These are phyloP conservation scores for Wallemia ichthyophaga DNA, from an alignment of 1,284 basidiomycete genomes.

Conservation along the genomic window DNA sequence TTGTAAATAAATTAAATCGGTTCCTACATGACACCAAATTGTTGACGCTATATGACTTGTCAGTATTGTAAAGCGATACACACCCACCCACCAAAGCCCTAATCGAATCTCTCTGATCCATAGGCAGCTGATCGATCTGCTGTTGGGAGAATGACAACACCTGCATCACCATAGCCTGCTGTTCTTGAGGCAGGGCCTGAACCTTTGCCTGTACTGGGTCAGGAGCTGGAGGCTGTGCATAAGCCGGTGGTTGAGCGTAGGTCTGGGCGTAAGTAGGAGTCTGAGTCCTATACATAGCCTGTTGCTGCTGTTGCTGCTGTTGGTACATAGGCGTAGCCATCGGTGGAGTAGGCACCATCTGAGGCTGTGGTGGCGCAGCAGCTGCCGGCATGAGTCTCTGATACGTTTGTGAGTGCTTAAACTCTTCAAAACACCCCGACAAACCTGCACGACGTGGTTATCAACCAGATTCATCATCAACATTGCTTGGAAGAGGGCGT, in stretches of 20 bases:
- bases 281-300: not conserved
- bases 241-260: too few relatives aligned
- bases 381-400: not conserved
- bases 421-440: constrained; percentile 7
- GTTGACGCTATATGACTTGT: not conserved
- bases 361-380: not conserved
- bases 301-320: not conserved
- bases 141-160: not conserved
- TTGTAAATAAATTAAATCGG: not conserved
- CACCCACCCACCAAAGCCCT: not conserved
- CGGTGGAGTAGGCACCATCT: not conserved
- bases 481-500: constrained; percentile 85
- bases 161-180: not conserved
- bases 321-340: not conserved
- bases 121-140: not conserved
- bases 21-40: not conserved
- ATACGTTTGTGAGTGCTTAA: not conserved
- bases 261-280: not conserved
- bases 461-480: constrained; percentile 86
- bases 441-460: constrained; percentile 39
- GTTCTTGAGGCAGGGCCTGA: not conserved
- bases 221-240: not conserved
- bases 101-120: not conserved
- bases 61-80: not conserved
- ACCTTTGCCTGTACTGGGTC: not conserved